Base-by-base conservation (phyloP, 2,329 filamentous ascomycete genomes). In the Chaetomiaceae sp. region DNA sequence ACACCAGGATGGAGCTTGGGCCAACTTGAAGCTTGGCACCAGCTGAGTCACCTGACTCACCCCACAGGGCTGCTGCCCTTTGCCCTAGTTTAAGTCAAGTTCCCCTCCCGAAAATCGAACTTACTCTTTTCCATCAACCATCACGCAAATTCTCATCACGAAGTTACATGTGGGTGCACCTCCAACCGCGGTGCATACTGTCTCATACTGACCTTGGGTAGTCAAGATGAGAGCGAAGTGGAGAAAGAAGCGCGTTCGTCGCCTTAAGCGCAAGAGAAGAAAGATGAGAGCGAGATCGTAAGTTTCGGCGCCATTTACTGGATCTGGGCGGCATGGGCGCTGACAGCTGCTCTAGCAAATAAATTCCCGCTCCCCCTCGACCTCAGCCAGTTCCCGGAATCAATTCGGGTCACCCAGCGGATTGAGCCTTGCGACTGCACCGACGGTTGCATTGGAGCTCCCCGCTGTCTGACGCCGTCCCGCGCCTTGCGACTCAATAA, bases 181-280 rank as follows among this genome's bases (percentile, higher is more conserved):
- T 44, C n/a, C 48, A 20, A 49, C 38, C 25, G 25, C 41, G 45
- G 36, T 38, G 23, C 30, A 29, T 11, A 11, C 14, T 41, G 27
- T 20, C 40, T 41, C 40, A 16, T 49, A 43, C 52, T 59, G 49
- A 53, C 50, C 29, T 25, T 42, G 10, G 34, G 21, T 37, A 57
- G 76, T 77, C 79, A 84, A 77, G 78, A 84, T 85, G 82, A 81
- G 92, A 94, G 91, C 90, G 74, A 97, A 97, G 84, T 97, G 94
- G 94, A 94, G 92, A 84, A 99, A 99, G 89, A 99, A 99, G 92
- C 85, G 94, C 76, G 91, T 96, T 80, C 85, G 94, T 72, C 87
- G 94, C 78, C 90, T 99, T 77, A 97, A 97, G 88, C 87, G 91
- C 75, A 99, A 99, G 91, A 90, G 94, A 82, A 95, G 94, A 90